phyloP scores from a whole-genome alignment of 2,329 filamentous ascomycete genomes.

The Aspergillus persii region DNA sequence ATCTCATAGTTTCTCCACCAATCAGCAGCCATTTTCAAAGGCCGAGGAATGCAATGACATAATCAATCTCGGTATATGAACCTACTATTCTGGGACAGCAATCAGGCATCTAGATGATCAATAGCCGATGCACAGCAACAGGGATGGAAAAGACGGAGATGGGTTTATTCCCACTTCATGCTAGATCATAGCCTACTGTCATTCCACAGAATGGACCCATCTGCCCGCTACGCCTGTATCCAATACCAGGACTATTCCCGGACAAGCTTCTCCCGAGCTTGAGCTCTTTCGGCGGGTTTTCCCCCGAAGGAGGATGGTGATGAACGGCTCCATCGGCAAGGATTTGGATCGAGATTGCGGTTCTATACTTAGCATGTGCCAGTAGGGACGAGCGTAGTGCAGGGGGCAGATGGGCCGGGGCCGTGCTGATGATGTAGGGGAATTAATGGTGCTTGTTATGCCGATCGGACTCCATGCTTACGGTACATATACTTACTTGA shows the following conservation, averaged over 20 bases:
- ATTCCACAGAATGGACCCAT: neutral
- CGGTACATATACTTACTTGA: no score
- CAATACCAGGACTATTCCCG: neutral
- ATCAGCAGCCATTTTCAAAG: slow-evolving; percentile 2
- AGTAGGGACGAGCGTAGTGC: no score
- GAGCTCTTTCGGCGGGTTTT: neutral
- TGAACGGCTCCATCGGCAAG: no score
- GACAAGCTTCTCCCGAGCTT: neutral
- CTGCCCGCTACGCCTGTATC: neutral
- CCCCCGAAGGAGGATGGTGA: neutral
- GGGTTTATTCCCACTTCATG: neutral
- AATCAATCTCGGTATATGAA: neutral
- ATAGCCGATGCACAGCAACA: neutral
- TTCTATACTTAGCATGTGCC: no score
- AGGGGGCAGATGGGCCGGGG: no score
- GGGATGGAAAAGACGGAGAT: neutral
- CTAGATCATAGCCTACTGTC: neutral
- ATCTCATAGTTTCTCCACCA: slow-evolving; percentile 5
- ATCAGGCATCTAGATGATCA: neutral
- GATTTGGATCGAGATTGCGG: no score
- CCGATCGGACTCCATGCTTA: no score
- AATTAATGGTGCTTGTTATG: neutral
- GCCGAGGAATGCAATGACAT: neutral
- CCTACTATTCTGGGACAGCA: neutral
- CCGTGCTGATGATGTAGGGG: neutral